Base-by-base conservation (phyloP, 495 filamentous ascomycete species). In the Lepidopterella palustris region DNA sequence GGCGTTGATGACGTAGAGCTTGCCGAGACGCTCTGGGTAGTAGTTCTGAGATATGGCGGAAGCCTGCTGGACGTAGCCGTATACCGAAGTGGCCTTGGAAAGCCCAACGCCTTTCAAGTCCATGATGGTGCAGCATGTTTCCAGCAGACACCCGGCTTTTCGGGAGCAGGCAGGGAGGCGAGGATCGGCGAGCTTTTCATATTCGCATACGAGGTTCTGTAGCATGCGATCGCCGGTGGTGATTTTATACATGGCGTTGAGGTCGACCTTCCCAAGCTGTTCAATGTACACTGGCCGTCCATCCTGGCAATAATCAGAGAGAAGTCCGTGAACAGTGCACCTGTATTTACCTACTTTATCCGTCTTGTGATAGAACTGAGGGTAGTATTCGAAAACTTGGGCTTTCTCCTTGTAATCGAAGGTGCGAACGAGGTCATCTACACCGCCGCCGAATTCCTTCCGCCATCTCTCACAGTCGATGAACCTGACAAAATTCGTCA, bases 361-460 rank as follows among this genome's bases (percentile, higher is more conserved):
- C 5, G 90, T 98, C 78, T 95, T 96, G 82, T 98, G 93, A 74
- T 98, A 98, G 79, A 93, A 98, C 78, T 98, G 93, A 3, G 92
- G 90, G 73, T 98, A 98, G 79, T 87, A 97, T 72, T 92, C 76
- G 77, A 91, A 93, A 47, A 98, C 82, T 69, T 90, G 68, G 50
- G 80, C 74, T 80, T 96, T 96, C 81, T 97, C 95, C 25, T 76
- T 79, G 73, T 96, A 96, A 39, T 92, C 84, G 78, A 95, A 98
- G 53, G 77, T 86, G 47, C 79, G 79, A 55, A 89, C 80, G 18
- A 92, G 82, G 40, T 95, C 80, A 73, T 97, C 90, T n/a, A 95
- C 89, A 53, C 73, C 73, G 52, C 70, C 72, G 11, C 85, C 83
- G 69, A 85, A 92, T 40, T 91, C 83, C 74, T 87, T 82, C 64